Evolutionary conservation across 1,284 basidiomycete species (phyloP), one percentile per base, ranked within the genome.

Genomic region (Apiotrichum porosum): DNA sequence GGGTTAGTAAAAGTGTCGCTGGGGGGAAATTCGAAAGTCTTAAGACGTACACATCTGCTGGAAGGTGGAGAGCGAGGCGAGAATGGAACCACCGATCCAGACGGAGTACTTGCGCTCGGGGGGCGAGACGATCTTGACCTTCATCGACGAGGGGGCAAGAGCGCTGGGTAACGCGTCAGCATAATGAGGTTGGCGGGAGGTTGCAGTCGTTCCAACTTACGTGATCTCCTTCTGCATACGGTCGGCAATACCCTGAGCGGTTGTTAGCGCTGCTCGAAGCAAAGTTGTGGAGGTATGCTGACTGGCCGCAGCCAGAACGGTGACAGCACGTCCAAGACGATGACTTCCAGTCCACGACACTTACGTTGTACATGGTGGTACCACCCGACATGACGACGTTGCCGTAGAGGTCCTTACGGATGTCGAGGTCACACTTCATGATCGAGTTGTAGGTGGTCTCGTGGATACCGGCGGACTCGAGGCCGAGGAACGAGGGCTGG

Each of bases 51-150:
- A 75, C 74, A 75, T 76, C 72, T 79, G 79, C 80, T 95, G 92
- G 90, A 97, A 97, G 59, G 93, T 97, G 63, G 84, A 87, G 26
- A 28, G 26, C 6, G 6, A 28, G 8, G 26, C 39, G 14, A 97
- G 80, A 74, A 97, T 97, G 57, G 91, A 95, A 66, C 94, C 93
- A 82, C 94, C 93, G 69, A 97, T 97, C 93, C 93, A 97, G 77
- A 95, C 93, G 47, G 88, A 89, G 81, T 89, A 90, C 75, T 68
- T 42, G 28, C 89, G 80, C 78, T 92, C 90, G 37, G 26, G 26
- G 12, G 26, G 26, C 26, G 26, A 28, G 26, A 50, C 48, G 30
- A 56, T 48, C 54, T 56, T 93, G 79, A 94, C 86, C 84, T 92
- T 95, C 87, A 95, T 80, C 52, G 76, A 78, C 42, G 72, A 74